Base-by-base conservation (phyloP, 768 basidiomycete species). In the Strobilomyces echinocephalus region DNA sequence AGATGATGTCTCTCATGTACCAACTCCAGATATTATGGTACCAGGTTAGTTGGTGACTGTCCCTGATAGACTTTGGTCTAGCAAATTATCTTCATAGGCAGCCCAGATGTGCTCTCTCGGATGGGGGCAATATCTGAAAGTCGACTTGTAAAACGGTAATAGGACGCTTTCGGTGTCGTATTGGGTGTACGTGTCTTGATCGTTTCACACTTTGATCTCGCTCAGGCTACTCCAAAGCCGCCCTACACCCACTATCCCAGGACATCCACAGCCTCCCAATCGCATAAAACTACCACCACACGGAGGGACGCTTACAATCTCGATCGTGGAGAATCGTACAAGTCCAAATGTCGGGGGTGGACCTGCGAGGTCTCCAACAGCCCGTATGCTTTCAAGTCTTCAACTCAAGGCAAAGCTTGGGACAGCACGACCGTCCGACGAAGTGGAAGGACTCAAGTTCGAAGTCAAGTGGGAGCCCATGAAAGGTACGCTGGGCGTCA, bases 1-100 rank as follows among this genome's bases (percentile, higher is more conserved):
- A 94, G 66, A 87, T 91, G 76, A 89, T 94, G 82, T 90, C 91
- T 1, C 70, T 97, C 54, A 87, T 90, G 2, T 97, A 97, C 69
- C 94, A 95, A 63, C 77, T 97, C 15, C 95, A 94, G 69, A 88
- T 93, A 57, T 69, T 97, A 45, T 85, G 84, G 79, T 88, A 84
- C 62, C 91, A 93, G 66, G 79, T 76, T 49, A n/a, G 67, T 53
- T 34, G 15, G 15, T 24, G 34, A 20, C 8, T 52, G n/a, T 46
- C 38, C 7, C 38, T 12, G 14, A 20, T 31, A n/a, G 28, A 16
- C 5, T 6, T 21, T 50, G 15, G 3, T 33, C 5, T 18, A 54
- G 15, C 31, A 24, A 16, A 34, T 6, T 18, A 46, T 26, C 15
- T 49, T 61, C 40, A 21, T 42, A 74, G 88, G 89, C 87, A 2